Evolutionary conservation across 1,284 basidiomycete genomes (phyloP), one percentile per base, ranked within the genome.

Genomic region (Somion occarium): DNA sequence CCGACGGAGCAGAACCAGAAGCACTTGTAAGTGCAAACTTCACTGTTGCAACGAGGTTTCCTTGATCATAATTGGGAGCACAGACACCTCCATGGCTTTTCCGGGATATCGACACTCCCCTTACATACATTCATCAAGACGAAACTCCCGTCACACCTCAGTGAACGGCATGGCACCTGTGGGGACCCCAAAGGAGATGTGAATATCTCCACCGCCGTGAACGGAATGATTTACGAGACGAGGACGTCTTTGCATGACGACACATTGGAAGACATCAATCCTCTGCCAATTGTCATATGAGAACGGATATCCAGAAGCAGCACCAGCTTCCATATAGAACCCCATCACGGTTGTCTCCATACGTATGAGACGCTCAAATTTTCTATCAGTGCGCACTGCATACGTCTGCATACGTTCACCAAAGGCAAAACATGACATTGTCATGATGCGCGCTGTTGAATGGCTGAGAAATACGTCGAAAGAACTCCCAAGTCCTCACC

Each of bases 211-310:
- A 46, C 44, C 44, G 44, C n/a, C n/a, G 15, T 7, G 13, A 15
- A 23, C 20, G 15, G 25, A 4, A 23, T 25, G 13, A 18, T 22
- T 34, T 13, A 46, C 15, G 19, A 30, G 22, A 22, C 22, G n/a
- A 46, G 44, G 30, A 34, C 15, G 30, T 27, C 44, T 46, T 44
- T 26, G 11, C 48, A 44, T 50, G 48, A 50, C 48, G 48, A 44
- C 48, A 50, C 39, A 24, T 42, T 44, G 19, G 46, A 48, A 27
- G 34, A 44, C 48, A 19, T 43, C 19, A 43, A 23, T 19, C 15
- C 39, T 9, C 7, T 7, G 42, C 42, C 42, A 13, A 50, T 44
- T 30, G 30, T 50, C 27, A 34, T 42, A 42, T 50, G 48, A 50
- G 48, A 50, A 50, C 25, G 25, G 11, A 46, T 34, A 15, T 12